phyloP scores from a whole-genome alignment of 768 basidiomycete genomes.

The Termitomyces sp. region DNA sequence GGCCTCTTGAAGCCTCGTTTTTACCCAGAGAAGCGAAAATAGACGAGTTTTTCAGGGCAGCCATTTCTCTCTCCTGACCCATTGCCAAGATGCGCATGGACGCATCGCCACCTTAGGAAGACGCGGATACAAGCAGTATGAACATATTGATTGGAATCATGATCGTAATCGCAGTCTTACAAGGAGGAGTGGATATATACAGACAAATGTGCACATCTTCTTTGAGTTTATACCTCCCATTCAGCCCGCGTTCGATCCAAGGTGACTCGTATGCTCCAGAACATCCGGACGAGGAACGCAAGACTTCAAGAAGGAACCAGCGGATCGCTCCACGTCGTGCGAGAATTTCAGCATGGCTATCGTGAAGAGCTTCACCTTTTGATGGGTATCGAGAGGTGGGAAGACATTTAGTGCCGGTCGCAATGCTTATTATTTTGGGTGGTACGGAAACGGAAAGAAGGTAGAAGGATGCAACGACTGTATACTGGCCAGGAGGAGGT shows the following conservation, averaged over 20 bases:
- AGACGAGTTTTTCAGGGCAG: constrained; percentile 55
- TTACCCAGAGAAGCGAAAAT: constrained; percentile 27
- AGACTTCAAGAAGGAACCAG: constrained; percentile 77
- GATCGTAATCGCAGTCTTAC: constrained; percentile 26
- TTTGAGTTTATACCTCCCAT: constrained; percentile 41
- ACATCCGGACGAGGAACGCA: constrained; percentile 21
- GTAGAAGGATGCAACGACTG: constrained; percentile 58
- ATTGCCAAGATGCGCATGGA: constrained; percentile 76
- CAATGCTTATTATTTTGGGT: constrained; percentile 61
- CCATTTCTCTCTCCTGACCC: constrained; percentile 70
- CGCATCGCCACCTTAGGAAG: constrained; percentile 74
- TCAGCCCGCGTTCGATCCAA: constrained; percentile 39
- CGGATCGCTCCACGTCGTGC: constrained; percentile 73
- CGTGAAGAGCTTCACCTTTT: constrained; percentile 78
- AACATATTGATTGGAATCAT: constrained; percentile 3
- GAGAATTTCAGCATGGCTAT: constrained; percentile 90
- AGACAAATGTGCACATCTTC: constrained; percentile 49
- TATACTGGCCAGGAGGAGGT: constrained; percentile 55
- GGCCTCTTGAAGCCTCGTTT: constrained; percentile 56
- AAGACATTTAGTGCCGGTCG: constrained; percentile 84
- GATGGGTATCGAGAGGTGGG: constrained; percentile 56
- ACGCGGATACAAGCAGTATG: neutral
- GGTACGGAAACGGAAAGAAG: constrained; percentile 21
- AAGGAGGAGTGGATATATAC: constrained; percentile 64
- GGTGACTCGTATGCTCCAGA: constrained; percentile 29